phyloP scores from a whole-genome alignment of 768 basidiomycete genomes.

The Erythrobasidium yunnanense region DNA sequence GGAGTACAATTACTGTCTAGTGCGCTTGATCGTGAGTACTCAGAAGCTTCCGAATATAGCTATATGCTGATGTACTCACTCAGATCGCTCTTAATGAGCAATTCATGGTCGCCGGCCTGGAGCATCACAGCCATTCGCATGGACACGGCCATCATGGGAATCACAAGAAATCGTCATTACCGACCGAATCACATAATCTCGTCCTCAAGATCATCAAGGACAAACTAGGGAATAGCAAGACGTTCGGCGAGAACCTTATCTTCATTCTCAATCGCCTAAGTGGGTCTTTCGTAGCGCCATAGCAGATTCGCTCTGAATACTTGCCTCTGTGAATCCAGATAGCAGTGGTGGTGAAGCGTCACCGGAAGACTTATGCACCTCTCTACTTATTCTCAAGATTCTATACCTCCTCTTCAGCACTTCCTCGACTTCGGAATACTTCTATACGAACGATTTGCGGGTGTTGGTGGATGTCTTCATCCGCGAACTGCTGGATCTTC shows the following conservation, averaged over 20 bases:
- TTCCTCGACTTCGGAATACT: slow-evolving; percentile 82
- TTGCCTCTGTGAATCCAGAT: slow-evolving; percentile 40
- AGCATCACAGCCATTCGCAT: not conserved
- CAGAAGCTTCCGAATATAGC: not conserved
- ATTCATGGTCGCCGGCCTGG: slow-evolving; percentile 64
- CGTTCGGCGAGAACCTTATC: slow-evolving; percentile 96
- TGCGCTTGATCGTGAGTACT: slow-evolving; percentile 74
- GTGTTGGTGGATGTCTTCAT: slow-evolving; percentile 96
- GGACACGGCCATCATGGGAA: not conserved
- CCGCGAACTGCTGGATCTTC: slow-evolving; percentile 80
- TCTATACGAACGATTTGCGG: slow-evolving; percentile 93
- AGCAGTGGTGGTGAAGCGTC: slow-evolving; percentile 50
- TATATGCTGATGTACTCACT: slow-evolving; percentile 26
- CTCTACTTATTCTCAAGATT: slow-evolving; percentile 82
- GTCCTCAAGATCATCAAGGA: slow-evolving; percentile 72
- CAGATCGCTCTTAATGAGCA: slow-evolving; percentile 92
- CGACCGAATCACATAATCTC: slow-evolving; percentile 49
- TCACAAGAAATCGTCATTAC: not conserved
- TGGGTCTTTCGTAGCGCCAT: slow-evolving; percentile 39
- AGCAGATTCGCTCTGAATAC: not conserved
- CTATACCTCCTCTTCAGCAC: slow-evolving; percentile 91
- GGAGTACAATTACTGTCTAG: slow-evolving; percentile 84
- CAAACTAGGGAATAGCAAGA: slow-evolving; percentile 75
- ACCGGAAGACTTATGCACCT: slow-evolving; percentile 86
- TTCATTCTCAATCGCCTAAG: slow-evolving; percentile 96